Evolutionary conservation across 2,329 filamentous ascomycete genomes (phyloP).

Genomic region (Xylariales sp.): DNA sequence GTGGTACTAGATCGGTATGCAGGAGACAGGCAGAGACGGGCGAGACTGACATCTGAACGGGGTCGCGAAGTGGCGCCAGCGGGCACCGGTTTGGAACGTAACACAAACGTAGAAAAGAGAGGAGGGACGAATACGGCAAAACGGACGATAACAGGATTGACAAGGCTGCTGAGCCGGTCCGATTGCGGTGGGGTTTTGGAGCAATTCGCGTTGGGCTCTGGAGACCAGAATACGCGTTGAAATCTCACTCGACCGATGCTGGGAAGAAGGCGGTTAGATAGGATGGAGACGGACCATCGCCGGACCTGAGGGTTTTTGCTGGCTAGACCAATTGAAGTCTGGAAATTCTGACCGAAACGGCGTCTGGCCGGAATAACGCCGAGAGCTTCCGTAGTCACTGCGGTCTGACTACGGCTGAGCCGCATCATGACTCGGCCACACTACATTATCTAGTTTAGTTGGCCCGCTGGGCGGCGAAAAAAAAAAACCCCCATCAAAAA

Average conservation of each 20-base stretch:
- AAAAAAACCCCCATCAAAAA: slow-evolving; percentile 5
- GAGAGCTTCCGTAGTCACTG: slow-evolving; percentile 25
- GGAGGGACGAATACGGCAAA: neutral
- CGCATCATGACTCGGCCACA: slow-evolving; percentile 33
- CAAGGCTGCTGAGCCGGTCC: slow-evolving; percentile 30
- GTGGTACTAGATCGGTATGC: neutral
- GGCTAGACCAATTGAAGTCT: slow-evolving; percentile 26
- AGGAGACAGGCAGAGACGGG: neutral
- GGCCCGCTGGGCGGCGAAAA: neutral
- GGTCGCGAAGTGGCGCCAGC: slow-evolving; percentile 5
- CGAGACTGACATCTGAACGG: slow-evolving; percentile 6
- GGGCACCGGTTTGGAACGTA: neutral
- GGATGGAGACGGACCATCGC: slow-evolving; percentile 22
- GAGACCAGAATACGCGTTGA: slow-evolving; percentile 18
- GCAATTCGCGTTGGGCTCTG: slow-evolving; percentile 13
- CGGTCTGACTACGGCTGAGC: slow-evolving; percentile 33
- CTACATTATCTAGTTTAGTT: neutral
- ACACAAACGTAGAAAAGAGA: slow-evolving; percentile 18
- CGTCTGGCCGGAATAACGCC: slow-evolving; percentile 37
- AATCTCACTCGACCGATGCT: slow-evolving; percentile 18
- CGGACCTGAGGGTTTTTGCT: slow-evolving; percentile 15
- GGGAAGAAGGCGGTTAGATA: slow-evolving; percentile 6
- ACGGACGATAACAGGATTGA: neutral
- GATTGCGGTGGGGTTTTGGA: slow-evolving; percentile 34
- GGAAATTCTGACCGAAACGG: slow-evolving; percentile 20